Evolutionary conservation across 768 basidiomycete species (phyloP).

Genomic region (Boletales sp.): DNA sequence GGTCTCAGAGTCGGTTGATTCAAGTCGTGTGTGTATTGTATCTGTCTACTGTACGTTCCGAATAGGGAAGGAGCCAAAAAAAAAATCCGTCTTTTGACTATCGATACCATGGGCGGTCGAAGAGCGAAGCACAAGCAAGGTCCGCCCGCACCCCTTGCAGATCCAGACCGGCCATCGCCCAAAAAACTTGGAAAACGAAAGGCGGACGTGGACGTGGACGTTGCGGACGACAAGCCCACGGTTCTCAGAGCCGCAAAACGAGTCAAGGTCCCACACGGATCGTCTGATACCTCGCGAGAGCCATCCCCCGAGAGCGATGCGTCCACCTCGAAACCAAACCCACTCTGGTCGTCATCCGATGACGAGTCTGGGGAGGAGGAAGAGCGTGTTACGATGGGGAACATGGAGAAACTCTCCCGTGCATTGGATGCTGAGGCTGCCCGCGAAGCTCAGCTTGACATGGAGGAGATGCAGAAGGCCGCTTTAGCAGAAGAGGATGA

Average conservation of each 20-base stretch:
- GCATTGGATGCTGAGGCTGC: slow-evolving; percentile 68
- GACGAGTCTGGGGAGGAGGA: slow-evolving; percentile 46
- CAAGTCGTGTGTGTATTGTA: neutral
- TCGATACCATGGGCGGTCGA: slow-evolving; percentile 70
- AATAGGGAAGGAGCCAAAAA: slow-evolving; percentile 27
- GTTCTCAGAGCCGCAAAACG: slow-evolving; percentile 34
- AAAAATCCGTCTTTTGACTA: neutral
- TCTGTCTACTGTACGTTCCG: too few species aligned
- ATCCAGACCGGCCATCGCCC: slow-evolving; percentile 36
- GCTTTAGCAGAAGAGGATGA: slow-evolving; percentile 48
- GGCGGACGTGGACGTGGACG: slow-evolving; percentile 40
- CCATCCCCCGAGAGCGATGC: slow-evolving; percentile 42
- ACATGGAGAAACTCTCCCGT: slow-evolving; percentile 79
- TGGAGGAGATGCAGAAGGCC: slow-evolving; percentile 59
- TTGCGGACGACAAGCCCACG: slow-evolving; percentile 26
- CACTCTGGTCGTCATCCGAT: slow-evolving; percentile 38
- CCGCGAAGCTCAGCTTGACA: slow-evolving; percentile 66
- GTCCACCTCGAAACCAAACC: slow-evolving; percentile 12
- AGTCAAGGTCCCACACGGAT: slow-evolving; percentile 27
- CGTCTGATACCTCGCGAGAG: slow-evolving; percentile 35
- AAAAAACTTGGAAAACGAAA: slow-evolving; percentile 77
- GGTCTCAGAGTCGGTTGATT: slow-evolving; percentile 77
- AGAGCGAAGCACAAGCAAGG: slow-evolving; percentile 83
- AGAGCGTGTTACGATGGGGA: slow-evolving; percentile 65
- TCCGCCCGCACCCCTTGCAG: slow-evolving; percentile 55